These are phyloP conservation scores for Oemleria cerasiformis DNA, from an alignment of 306 rosid genomes.

Conservation along the genomic window DNA sequence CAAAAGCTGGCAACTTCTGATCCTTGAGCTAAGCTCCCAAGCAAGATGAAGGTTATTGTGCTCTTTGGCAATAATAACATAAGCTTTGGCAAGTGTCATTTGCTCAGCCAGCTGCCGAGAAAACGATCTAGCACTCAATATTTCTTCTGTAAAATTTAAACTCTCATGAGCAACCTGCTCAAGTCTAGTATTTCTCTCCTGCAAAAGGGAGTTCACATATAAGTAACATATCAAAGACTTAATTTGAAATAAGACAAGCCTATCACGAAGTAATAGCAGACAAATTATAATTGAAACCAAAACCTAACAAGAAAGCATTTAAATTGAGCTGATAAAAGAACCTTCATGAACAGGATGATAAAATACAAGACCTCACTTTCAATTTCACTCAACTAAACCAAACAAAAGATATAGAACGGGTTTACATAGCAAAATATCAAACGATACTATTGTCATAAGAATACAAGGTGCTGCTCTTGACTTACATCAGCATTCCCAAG, in stretches of 20 bases:
- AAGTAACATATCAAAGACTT: conserved; percentile 17
- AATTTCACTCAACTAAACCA: neutral
- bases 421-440: too few species aligned
- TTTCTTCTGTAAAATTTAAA: conserved; percentile 80
- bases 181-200: conserved; percentile 67
- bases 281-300: neutral
- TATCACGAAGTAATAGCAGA: conserved; percentile 10
- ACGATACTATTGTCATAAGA: too few species aligned
- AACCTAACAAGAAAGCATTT: neutral
- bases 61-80: conserved; percentile 95
- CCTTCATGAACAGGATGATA: neutral
- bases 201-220: conserved; percentile 30
- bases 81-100: conserved; percentile 92
- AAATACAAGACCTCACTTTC: neutral
- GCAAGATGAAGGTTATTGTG: conserved; percentile 97
- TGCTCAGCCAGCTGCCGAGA: conserved; percentile 88
- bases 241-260: neutral
- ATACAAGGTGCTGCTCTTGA: too few species aligned
- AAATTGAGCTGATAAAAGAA: too few species aligned
- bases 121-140: conserved; percentile 76
- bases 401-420: neutral
- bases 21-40: conserved; percentile 88
- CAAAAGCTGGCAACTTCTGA: conserved; percentile 91
- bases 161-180: conserved; percentile 58
- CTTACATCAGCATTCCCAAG: neutral